Base-by-base conservation (phyloP, 2,329 filamentous ascomycete species). In the Rhinocladiella similis region DNA sequence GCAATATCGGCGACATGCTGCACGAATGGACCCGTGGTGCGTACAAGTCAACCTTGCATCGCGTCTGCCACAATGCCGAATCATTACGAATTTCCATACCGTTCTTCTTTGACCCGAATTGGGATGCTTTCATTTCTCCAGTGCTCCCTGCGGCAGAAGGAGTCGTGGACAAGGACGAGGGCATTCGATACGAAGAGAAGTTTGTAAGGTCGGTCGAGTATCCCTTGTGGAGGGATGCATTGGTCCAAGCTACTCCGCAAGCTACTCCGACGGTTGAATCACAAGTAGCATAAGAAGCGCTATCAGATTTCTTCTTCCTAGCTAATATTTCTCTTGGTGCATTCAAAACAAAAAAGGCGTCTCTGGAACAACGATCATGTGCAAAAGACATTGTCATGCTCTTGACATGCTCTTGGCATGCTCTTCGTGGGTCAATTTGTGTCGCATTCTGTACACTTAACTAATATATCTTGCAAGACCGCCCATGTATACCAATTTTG, bases 41-140 rank as follows among this genome's bases (percentile, higher is more conserved):
- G 50, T 84, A 82, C 68, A 77, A 75, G 64, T 80, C 75, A 63
- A 81, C 76, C 47, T 66, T 80, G 5, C 82, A 84, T 65, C 71
- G 80, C 3, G 81, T 84, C 27, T 76, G 83, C 58, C 83, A 83
- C 70, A 71, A 73, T 41, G 76, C 27, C 51, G 52, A 19, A 18
- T 56, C n/a, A 33, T 47, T 48, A 22, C 50, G 60, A 5, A 49
- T 60, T 14, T 62, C 60, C 14, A 45, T 62, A 4, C 57, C 59
- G 12, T 54, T 62, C 27, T 60, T 62, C 54, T 62, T 62, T 25
- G 53, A 56, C 29, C 57, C 57, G 14, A 60, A 62, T 42, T 49
- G 35, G 51, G 57, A 62, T 9, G 54, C 60, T 13, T 36, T 58
- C 33, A 62, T 62, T 33, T 55, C 51, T 2, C 57, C 57, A 1